Evolutionary conservation across 2,329 filamentous ascomycete species (phyloP).

Genomic region (Colletotrichum sp.): DNA sequence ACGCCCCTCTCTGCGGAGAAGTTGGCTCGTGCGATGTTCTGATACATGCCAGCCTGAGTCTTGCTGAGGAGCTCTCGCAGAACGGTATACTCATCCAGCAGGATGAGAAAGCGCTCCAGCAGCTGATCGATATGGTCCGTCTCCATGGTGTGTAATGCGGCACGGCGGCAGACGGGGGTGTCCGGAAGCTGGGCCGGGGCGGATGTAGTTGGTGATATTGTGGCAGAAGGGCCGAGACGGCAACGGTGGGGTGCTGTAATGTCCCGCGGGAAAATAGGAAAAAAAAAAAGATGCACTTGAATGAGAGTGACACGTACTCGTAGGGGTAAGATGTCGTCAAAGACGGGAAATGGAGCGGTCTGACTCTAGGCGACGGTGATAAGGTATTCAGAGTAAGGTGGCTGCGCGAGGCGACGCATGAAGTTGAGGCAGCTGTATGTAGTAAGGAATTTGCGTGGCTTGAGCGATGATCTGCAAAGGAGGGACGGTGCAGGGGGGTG

Average conservation of each 20-base stretch:
- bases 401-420: constrained; percentile 7
- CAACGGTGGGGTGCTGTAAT: not conserved
- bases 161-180: not conserved
- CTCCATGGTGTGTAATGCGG: constrained; percentile 6
- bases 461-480: constrained; percentile 16
- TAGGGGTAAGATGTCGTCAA: not conserved
- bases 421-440: constrained; percentile 5
- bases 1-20: constrained; percentile 69
- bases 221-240: not conserved
- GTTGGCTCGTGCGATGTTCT: constrained; percentile 74
- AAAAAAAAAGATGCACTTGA: not conserved
- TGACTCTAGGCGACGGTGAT: not conserved
- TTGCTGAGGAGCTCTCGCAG: constrained; percentile 59
- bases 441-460: constrained; percentile 13
- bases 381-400: not conserved
- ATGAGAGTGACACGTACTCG: not conserved
- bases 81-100: constrained; percentile 70
- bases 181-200: not conserved
- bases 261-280: not conserved
- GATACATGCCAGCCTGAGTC: constrained; percentile 61
- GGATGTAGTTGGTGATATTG: not conserved
- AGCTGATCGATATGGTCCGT: constrained; percentile 61
- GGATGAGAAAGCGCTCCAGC: constrained; percentile 67
- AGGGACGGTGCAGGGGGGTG: constrained; percentile 7
- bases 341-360: not conserved